Percentiles rank a stretch among this genome's conserved stretches.
Evolutionary conservation across 148 eudicot genomes (phyloP).

Genomic region (Arbutus unedo): DNA sequence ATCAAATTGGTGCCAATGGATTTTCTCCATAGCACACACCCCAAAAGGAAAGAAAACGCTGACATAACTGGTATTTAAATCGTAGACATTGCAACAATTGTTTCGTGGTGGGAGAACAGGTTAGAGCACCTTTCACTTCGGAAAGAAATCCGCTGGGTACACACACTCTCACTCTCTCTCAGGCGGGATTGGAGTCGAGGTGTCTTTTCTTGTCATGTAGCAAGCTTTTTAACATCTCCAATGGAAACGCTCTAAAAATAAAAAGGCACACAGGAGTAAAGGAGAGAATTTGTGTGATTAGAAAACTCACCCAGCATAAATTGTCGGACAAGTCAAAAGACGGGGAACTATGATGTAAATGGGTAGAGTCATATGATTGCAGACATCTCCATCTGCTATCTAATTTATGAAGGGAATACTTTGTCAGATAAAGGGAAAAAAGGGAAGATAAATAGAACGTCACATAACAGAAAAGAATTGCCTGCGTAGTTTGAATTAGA

Average conservation of each 20-base stretch:
- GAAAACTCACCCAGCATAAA: slow-evolving; percentile 66
- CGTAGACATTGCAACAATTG: no score
- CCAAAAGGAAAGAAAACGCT: no score
- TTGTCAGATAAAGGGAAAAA: slow-evolving; percentile 4
- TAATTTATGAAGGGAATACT: slow-evolving; percentile 19
- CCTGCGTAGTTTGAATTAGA: slow-evolving; percentile 73
- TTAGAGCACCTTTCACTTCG: no score
- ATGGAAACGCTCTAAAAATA: not conserved
- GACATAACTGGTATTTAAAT: no score
- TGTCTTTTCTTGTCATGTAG: no score
- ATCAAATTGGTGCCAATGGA: no score
- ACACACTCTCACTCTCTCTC: no score
- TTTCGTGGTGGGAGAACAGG: no score
- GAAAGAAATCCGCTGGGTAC: no score
- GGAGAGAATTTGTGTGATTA: not conserved
- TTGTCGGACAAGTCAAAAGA: slow-evolving; percentile 66
- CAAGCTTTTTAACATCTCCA: no score
- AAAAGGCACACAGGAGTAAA: not conserved
- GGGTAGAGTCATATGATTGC: slow-evolving; percentile 54
- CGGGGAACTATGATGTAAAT: slow-evolving; percentile 74
- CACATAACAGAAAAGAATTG: slow-evolving; percentile 5
- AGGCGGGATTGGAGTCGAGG: no score
- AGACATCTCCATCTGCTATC: slow-evolving; percentile 89
- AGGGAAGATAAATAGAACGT: not conserved
- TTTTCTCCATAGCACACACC: no score